These are phyloP conservation scores for Stagonosporopsis chrysanthemi DNA, from an alignment of 2,329 filamentous ascomycete species.

Conservation along the genomic window DNA sequence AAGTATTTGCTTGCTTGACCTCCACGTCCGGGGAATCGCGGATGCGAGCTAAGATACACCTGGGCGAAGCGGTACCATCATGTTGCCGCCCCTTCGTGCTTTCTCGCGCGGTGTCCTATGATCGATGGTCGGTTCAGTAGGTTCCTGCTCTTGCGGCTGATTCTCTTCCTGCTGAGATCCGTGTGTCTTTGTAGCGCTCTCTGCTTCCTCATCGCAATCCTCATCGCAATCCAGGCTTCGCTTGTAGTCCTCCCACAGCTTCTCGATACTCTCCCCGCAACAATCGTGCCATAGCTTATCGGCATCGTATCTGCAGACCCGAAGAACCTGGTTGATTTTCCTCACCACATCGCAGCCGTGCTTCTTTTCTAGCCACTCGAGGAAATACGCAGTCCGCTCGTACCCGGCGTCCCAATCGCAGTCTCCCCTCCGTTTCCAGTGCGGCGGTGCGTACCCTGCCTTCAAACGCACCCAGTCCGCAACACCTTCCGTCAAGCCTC, in stretches of 20 bases:
- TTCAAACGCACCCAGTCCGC: slow-evolving; percentile 90
- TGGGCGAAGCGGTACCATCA: slow-evolving; percentile 22
- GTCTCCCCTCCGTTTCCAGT: slow-evolving; percentile 72
- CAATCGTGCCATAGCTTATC: slow-evolving; percentile 72
- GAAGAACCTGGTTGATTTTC: slow-evolving; percentile 71
- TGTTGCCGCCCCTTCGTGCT: slow-evolving; percentile 23
- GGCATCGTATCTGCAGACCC: slow-evolving; percentile 69
- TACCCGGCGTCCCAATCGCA: slow-evolving; percentile 88
- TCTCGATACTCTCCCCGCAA: slow-evolving; percentile 69
- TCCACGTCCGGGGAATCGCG: not conserved
- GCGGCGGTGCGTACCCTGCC: slow-evolving; percentile 75
- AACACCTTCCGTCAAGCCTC: slow-evolving; percentile 86
- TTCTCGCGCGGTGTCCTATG: slow-evolving; percentile 20
- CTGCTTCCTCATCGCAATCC: not conserved
- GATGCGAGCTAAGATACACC: slow-evolving; percentile 2
- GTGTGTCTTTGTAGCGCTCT: not conserved
- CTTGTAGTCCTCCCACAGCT: slow-evolving; percentile 79
- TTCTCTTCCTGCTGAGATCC: not conserved
- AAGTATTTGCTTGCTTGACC: not conserved
- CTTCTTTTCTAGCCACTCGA: slow-evolving; percentile 80
- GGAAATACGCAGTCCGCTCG: slow-evolving; percentile 88
- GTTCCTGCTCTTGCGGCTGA: not conserved
- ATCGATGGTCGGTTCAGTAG: slow-evolving; percentile 7
- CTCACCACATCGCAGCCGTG: slow-evolving; percentile 61
- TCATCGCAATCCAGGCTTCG: slow-evolving; percentile 51